Percentiles rank a stretch among this genome's conserved stretches.
phyloP scores from a whole-genome alignment of 352 stramenopile species.

The Phytophthora pisi region DNA sequence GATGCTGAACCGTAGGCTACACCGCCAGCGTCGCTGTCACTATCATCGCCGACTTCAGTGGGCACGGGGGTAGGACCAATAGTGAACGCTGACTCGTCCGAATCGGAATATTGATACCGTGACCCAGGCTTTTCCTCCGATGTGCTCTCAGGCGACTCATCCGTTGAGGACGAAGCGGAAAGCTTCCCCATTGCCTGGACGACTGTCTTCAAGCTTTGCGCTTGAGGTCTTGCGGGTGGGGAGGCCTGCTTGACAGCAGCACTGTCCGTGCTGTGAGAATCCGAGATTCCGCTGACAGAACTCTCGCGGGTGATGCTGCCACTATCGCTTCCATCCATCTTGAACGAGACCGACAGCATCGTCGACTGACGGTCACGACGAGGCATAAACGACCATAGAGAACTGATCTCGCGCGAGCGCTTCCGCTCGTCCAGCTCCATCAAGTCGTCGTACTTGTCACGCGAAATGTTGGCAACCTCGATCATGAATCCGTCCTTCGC shows the following conservation, averaged over 20 bases:
- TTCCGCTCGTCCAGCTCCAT: conserved; percentile 45
- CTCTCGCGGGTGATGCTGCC: conserved; percentile 18
- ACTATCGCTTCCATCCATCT: conserved; percentile 27
- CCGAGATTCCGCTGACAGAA: conserved; percentile 13
- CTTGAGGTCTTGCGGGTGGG: conserved; percentile 2
- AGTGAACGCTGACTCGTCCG: conserved; percentile 29
- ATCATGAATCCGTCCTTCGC: conserved; percentile 75
- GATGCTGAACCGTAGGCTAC: conserved; percentile 5
- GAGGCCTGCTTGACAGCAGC: not conserved
- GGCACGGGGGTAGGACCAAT: conserved; percentile 15
- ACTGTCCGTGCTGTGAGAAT: conserved; percentile 24
- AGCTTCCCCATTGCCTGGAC: conserved; percentile 28
- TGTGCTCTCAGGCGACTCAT: conserved; percentile 15
- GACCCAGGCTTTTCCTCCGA: conserved; percentile 6
- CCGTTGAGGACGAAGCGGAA: conserved; percentile 18
- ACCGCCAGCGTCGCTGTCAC: conserved; percentile 7
- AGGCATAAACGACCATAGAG: conserved; percentile 50
- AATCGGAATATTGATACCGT: conserved; percentile 26
- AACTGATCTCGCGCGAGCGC: conserved; percentile 40
- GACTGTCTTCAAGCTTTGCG: conserved; percentile 24
- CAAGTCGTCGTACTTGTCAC: conserved; percentile 45
- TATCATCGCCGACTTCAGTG: conserved; percentile 14
- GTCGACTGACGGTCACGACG: conserved; percentile 37
- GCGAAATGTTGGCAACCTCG: conserved; percentile 61
- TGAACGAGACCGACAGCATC: conserved; percentile 47